phyloP scores from a whole-genome alignment of 192 early-diverging fungal genomes.

The Jimgerdemannia flammicorona region DNA sequence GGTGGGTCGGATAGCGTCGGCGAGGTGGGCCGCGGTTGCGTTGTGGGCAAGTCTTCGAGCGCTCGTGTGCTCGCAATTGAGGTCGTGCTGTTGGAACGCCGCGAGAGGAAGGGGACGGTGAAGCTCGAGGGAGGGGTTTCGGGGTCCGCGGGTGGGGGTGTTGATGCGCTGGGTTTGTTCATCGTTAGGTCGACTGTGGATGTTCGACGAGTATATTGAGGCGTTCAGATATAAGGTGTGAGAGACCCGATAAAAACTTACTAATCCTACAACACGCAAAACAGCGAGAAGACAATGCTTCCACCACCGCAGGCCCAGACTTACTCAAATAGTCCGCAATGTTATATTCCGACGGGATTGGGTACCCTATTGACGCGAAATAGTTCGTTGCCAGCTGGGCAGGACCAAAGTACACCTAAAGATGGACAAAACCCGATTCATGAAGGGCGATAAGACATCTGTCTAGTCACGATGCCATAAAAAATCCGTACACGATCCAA shows the following conservation, averaged over 20 bases:
- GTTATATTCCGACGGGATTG: slow-evolving; percentile 72
- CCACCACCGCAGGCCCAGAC: neutral
- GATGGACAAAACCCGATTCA: neutral
- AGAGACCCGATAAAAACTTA: neutral
- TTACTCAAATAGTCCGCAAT: slow-evolving; percentile 67
- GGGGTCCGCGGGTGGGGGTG: slow-evolving; percentile 15
- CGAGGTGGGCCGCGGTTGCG: no score
- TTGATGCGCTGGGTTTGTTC: slow-evolving; percentile 21
- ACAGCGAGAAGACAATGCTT: slow-evolving; percentile 23
- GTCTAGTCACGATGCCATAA: slow-evolving; percentile 6
- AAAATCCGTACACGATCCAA: no score
- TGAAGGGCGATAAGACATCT: neutral
- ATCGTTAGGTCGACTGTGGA: slow-evolving; percentile 31
- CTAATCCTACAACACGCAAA: neutral
- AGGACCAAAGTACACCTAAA: slow-evolving; percentile 65
- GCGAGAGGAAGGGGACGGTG: slow-evolving; percentile 7
- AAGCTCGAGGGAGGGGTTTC: slow-evolving; percentile 16
- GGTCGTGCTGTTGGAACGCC: slow-evolving; percentile 8
- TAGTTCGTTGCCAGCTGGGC: slow-evolving; percentile 49
- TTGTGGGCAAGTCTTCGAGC: slow-evolving; percentile 14
- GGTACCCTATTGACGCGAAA: slow-evolving; percentile 65
- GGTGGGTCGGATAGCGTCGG: neutral
- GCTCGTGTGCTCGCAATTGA: slow-evolving; percentile 18
- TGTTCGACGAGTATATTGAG: neutral
- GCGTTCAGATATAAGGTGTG: slow-evolving; percentile 26